Evolutionary conservation across 306 rosid species (phyloP).

Genomic region (Fagus crenata): DNA sequence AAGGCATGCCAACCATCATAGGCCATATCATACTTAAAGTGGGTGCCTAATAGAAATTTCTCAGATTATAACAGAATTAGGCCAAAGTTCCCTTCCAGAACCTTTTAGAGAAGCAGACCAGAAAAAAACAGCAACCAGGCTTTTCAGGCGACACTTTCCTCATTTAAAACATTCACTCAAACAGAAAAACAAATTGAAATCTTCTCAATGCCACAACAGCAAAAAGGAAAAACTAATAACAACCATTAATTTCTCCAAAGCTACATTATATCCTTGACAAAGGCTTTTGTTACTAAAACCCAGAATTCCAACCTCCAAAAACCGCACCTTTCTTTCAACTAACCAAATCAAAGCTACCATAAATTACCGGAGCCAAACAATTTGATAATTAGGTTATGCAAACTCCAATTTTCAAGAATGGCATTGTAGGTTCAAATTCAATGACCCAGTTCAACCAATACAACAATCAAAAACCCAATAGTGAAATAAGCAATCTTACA

Average conservation of each 20-base stretch:
- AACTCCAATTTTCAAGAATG: background rate
- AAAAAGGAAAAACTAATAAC: background rate
- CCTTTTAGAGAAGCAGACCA: background rate
- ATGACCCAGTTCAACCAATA: background rate
- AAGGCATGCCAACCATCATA: conserved; percentile 6
- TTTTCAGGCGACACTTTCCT: background rate
- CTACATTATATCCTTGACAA: background rate
- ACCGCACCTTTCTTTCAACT: background rate
- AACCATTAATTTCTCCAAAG: background rate
- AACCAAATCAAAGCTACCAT: background rate
- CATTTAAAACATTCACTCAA: background rate
- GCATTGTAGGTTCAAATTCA: conserved; percentile 5
- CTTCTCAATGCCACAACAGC: background rate
- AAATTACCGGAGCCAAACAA: background rate
- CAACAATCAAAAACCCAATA: background rate
- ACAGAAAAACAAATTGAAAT: background rate
- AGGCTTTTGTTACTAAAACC: too few relatives aligned
- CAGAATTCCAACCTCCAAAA: background rate
- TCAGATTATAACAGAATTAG: background rate
- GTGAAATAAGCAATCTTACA: background rate
- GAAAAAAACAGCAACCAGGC: background rate
- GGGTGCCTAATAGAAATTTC: background rate
- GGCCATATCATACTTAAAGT: background rate
- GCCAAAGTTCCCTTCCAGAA: background rate
- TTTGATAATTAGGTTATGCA: background rate